phyloP scores from a whole-genome alignment of 129 eudicot genomes.

The Flaveria trinervia region DNA sequence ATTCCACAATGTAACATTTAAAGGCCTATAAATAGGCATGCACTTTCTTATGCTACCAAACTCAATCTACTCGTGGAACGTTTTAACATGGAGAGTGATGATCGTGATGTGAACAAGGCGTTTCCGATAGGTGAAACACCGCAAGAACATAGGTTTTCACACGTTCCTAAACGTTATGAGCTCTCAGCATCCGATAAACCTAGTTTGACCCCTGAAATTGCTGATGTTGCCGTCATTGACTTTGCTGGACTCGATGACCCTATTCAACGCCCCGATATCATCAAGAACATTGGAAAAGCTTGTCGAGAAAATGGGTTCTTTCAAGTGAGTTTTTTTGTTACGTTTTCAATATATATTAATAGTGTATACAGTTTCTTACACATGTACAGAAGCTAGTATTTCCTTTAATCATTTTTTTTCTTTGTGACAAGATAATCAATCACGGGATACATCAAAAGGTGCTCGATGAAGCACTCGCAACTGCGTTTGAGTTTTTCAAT shows the following conservation, averaged over 20 bases:
- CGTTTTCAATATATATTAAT: background rate
- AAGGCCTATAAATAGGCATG: constrained; percentile 29
- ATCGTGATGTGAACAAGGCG: constrained; percentile 19
- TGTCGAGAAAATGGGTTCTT: constrained; percentile 59
- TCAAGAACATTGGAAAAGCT: constrained; percentile 46
- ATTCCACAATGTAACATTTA: background rate
- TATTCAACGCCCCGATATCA: constrained; percentile 25
- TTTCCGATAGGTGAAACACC: constrained; percentile 57
- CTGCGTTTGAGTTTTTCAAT: constrained; percentile 51
- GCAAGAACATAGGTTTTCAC: constrained; percentile 48
- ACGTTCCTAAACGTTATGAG: constrained; percentile 58
- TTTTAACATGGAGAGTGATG: constrained; percentile 32
- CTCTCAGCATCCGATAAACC: constrained; percentile 38
- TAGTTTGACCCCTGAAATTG: constrained; percentile 27
- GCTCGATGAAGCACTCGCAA: constrained; percentile 51
- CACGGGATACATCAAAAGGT: constrained; percentile 62
- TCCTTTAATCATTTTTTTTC: background rate
- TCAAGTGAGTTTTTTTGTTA: constrained; percentile 40
- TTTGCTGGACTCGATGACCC: constrained; percentile 46
- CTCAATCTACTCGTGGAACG: background rate
- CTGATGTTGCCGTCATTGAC: constrained; percentile 45
- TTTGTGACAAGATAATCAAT: constrained; percentile 42
- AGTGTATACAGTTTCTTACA: too few relatives aligned
- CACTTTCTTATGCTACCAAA: constrained; percentile 7
- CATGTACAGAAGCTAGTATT: too few relatives aligned